Conservation (phyloP, 2,329 filamentous ascomycete species). For the Aspergillus clavatus region DNA sequence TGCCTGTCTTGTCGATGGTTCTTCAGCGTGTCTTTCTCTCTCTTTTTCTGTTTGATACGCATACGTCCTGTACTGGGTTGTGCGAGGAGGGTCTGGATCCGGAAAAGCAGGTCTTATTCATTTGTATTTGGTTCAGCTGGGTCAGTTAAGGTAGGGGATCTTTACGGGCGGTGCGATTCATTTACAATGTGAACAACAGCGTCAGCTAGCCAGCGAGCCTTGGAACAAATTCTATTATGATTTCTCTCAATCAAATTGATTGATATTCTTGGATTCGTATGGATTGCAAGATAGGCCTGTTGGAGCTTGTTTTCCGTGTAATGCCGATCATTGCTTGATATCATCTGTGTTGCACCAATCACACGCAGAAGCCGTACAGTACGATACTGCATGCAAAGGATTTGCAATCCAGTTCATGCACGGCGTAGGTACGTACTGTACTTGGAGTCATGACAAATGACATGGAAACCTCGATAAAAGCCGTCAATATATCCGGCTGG, state of each 20-base stretch:
- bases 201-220: neutral
- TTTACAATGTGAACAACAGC: neutral
- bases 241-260: too few relatives aligned
- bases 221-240: too few relatives aligned
- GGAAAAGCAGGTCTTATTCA: conserved; percentile 2
- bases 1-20: neutral
- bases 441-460: too few relatives aligned
- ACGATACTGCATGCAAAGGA: neutral
- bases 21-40: neutral
- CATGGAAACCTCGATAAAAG: too few relatives aligned
- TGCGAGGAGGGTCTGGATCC: neutral
- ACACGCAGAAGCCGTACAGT: neutral
- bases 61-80: neutral
- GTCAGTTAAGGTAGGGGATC: neutral
- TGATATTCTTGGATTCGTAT: too few relatives aligned
- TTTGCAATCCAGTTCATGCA: neutral
- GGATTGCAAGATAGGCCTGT: too few relatives aligned
- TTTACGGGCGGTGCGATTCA: neutral
- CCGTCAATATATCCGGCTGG: too few relatives aligned
- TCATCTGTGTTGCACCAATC: neutral
- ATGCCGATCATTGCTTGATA: too few relatives aligned
- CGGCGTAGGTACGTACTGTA: too few relatives aligned
- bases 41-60: neutral
- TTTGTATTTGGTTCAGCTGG: neutral
- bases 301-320: too few relatives aligned